Base-by-base conservation (phyloP, 305 asterid species). In the Solanum chacoense region DNA sequence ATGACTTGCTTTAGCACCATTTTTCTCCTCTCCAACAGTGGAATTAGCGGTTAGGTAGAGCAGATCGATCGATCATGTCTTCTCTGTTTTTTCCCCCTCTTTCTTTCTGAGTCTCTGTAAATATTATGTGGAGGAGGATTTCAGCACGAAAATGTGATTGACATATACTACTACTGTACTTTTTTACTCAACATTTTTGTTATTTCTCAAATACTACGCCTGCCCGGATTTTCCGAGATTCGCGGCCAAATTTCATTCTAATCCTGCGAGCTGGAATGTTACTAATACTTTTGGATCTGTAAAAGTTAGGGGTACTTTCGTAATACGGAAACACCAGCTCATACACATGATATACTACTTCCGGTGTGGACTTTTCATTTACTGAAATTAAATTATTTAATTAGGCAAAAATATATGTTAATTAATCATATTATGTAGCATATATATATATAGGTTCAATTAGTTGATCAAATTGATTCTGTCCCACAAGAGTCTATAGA, bases 61-160 rank as follows among this genome's bases (percentile, higher is more conserved):
- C 88, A 76, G 91, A 89, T 89, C 89, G 7, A 42, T 12, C 6
- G 3, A 42, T 88, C 89, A 76, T 36, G 12, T 84, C 69, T 88
- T 63, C 71, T 87, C 71, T 36, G 12, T 84, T 74, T 88, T 63
- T 76, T 87, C 50, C 72, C 76, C 34, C 55, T 81, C 55, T 81
- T 87, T 89, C 55, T 40, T 40, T 40, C 50, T 34, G 85, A 85
- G 87, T 90, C 91, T 72, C 16, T 91, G 94, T 91, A 92, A 81
- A 93, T 92, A 92, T 87, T 12, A 12, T 12, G 93, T 86, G 89
- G 83, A 90, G 92, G 85, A 76, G 90, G 91, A 90, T 88, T 90
- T 89, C 88, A 77, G 93, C 87, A 88, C 32, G 55, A 65, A 28
- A 24, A 83, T 40, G 84, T 79, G 78, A 84, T 42, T 32, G 2